phyloP scores from a whole-genome alignment of 495 filamentous ascomycete species.

The Neurospora sp. region DNA sequence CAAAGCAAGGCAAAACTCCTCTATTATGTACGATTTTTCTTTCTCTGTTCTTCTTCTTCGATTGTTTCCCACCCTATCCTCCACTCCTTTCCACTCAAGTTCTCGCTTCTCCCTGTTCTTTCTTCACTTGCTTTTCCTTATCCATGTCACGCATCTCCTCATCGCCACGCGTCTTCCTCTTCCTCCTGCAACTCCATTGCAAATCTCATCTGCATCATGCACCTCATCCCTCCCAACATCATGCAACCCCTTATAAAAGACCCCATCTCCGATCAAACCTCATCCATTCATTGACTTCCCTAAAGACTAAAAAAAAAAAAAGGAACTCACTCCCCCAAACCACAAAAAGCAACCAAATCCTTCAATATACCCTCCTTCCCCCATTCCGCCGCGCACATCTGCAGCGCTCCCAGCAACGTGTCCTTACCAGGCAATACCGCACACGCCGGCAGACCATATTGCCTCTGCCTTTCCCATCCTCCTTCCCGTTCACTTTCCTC shows the following conservation, averaged over 20 bases:
- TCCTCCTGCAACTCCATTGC: background rate
- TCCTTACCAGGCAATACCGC: conserved; percentile 56
- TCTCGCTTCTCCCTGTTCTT: background rate
- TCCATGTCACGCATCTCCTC: background rate
- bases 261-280: background rate
- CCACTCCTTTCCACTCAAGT: background rate
- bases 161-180: background rate
- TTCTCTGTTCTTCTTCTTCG: background rate
- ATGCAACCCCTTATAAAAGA: background rate
- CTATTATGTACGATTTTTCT: background rate
- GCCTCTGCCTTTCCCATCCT: background rate
- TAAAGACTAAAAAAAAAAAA: background rate
- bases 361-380: conserved; percentile 52
- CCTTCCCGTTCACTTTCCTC: background rate
- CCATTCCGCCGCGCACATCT: conserved; percentile 45
- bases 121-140: background rate
- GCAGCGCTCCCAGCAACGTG: conserved; percentile 56
- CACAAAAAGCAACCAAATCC: conserved; percentile 47
- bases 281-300: background rate
- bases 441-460: conserved; percentile 45
- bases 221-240: background rate
- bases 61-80: background rate
- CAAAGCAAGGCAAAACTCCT: background rate
- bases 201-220: background rate
- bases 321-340: background rate